Conservation (phyloP, 1,284 basidiomycete species). For the Pisolithus thermaeus region DNA sequence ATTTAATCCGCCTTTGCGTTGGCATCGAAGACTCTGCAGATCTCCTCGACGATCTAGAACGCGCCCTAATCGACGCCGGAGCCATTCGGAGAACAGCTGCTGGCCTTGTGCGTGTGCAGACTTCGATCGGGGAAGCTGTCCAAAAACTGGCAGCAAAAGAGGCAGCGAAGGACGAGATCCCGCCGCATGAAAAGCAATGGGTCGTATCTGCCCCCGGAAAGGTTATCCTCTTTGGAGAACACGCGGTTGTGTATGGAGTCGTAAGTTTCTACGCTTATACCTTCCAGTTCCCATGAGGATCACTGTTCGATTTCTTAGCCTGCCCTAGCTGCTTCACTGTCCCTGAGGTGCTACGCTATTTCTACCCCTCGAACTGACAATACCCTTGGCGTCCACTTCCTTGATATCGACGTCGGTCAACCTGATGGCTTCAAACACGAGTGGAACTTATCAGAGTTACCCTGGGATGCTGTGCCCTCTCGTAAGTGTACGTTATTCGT, state of each 20-base stretch:
- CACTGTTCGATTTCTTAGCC: slow-evolving; percentile 47
- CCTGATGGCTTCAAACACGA: slow-evolving; percentile 54
- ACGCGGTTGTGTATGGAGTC: slow-evolving; percentile 97
- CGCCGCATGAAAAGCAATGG: slow-evolving; percentile 58
- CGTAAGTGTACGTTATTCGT: not conserved
- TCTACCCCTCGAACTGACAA: slow-evolving; percentile 71
- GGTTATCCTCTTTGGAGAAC: slow-evolving; percentile 97
- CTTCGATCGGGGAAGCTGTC: slow-evolving; percentile 55
- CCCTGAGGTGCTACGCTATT: slow-evolving; percentile 91
- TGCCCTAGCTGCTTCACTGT: slow-evolving; percentile 92
- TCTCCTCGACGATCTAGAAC: slow-evolving; percentile 92
- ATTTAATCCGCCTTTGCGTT: slow-evolving; percentile 96
- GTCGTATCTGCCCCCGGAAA: slow-evolving; percentile 95
- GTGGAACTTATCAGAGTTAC: slow-evolving; percentile 80
- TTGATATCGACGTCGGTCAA: slow-evolving; percentile 61
- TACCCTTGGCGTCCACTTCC: slow-evolving; percentile 73
- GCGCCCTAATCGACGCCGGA: slow-evolving; percentile 87
- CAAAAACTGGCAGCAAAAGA: slow-evolving; percentile 53
- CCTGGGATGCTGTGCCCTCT: slow-evolving; percentile 74
- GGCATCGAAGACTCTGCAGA: slow-evolving; percentile 96
- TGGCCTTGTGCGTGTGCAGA: slow-evolving; percentile 33
- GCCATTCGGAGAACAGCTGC: slow-evolving; percentile 64
- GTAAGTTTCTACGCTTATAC: slow-evolving; percentile 43
- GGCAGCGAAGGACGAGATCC: slow-evolving; percentile 19
- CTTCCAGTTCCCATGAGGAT: not conserved